Base-by-base conservation (phyloP, 352 stramenopile species). In the Elongisporangium prolatum region DNA sequence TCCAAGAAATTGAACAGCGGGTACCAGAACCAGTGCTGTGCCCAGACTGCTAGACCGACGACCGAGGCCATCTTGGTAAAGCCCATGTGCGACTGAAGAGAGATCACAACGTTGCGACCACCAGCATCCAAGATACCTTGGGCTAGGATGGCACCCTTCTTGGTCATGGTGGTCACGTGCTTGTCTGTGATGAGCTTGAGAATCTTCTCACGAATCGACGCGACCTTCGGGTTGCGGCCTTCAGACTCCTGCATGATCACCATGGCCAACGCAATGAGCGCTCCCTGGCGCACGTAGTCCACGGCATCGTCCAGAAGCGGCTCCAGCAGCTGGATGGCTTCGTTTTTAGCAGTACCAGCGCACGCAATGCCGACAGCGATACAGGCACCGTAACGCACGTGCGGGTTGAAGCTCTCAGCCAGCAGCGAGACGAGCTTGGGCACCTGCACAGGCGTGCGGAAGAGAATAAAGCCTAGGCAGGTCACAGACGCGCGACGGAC, bases 21-120 rank as follows among this genome's bases (percentile, higher is more conserved):
- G 75, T 99, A 99, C 97, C 97, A 99, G 72, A 99, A 99, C 97
- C 97, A 99, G 68, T 99, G 96, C 79, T 99, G 97, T 25, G 97
- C 84, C 93, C 95, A 99, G 44, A 99, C 77, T 4, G 92, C 95
- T 25, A 99, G 68, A 34, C 97, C 97, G 9, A 99, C 94, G 6
- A 98, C 96, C 47, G 89, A 93, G 4, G 86, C 93, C 90, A 98
- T 98, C 80, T 99, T 99, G 3, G 94, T 98, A 65, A 99, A 99
- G 58, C 97, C 97, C 57, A 91, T 97, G 57, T 97, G 84, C 21
- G 95, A 99, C 70, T 97, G 90, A 60, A 99, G 80, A 9, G 84
- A 95, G 56, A 99, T 91, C 14, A 96, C 91, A 17, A 98, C 95
- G 72, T 99, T 99, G 66, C 97, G 84, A 40, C 97, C 97, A 52